A percentile compares a stretch with the other conserved stretches of the same genome.
phyloP scores from a whole-genome alignment of 805 yeast genomes.

The Suhomyces faveliae region DNA sequence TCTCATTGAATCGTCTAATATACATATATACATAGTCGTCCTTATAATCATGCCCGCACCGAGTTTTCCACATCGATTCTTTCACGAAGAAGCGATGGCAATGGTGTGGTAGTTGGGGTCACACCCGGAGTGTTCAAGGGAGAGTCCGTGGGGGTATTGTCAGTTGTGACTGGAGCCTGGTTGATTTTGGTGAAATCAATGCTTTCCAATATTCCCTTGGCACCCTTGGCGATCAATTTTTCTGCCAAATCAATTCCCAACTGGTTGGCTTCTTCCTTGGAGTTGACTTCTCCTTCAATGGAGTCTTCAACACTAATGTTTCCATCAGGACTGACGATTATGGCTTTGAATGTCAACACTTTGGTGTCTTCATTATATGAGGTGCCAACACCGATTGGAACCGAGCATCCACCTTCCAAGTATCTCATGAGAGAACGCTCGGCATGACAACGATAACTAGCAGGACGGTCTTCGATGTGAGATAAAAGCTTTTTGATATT shows the following conservation, averaged over 20 bases:
- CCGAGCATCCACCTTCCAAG: conserved; percentile 97
- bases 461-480: conserved; percentile 60
- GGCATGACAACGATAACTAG: conserved; percentile 77
- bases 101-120: conserved; percentile 2
- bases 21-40: neutral
- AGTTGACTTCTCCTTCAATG: conserved; percentile 35
- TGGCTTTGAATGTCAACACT: conserved; percentile 56
- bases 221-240: conserved; percentile 70
- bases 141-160: conserved; percentile 5
- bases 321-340: conserved; percentile 87
- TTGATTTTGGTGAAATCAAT: conserved; percentile 70
- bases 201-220: conserved; percentile 74
- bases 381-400: conserved; percentile 91
- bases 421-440: conserved; percentile 85
- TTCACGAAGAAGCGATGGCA: neutral
- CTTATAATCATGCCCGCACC: conserved; percentile 1
- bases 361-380: conserved; percentile 44
- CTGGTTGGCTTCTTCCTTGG: conserved; percentile 59
- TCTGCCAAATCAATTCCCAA: conserved; percentile 73
- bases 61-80: neutral
- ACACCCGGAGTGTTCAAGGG: neutral
- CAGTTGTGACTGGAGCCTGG: conserved; percentile 26
- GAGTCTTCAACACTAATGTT: conserved; percentile 60
- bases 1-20: conserved; percentile 1
- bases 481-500: conserved; percentile 57